Conservation (phyloP, 2,329 filamentous ascomycete genomes). For the Venturia aucupariae region DNA sequence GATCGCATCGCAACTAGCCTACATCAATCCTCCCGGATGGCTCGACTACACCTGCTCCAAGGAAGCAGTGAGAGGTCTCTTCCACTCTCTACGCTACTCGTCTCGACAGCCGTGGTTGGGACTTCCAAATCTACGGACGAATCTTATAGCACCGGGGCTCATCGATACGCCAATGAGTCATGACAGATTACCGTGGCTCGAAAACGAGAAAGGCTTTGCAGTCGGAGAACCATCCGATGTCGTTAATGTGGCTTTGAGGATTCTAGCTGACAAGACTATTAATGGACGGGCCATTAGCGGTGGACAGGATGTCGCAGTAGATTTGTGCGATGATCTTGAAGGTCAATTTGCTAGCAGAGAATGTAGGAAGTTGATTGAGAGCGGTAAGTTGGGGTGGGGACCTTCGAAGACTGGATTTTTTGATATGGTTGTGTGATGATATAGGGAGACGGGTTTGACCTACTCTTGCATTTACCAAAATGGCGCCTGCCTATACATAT, state of each 20-base stretch:
- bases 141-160: constrained; percentile 24
- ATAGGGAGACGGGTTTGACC: no score
- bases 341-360: constrained; percentile 5
- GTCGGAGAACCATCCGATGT: background rate
- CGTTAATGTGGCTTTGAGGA: constrained; percentile 3
- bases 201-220: constrained; percentile 8
- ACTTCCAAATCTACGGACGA: constrained; percentile 17
- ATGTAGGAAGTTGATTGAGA: constrained; percentile 6
- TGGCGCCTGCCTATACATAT: no score
- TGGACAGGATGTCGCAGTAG: background rate
- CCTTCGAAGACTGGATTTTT: constrained; percentile 1
- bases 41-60: constrained; percentile 24
- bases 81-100: constrained; percentile 19
- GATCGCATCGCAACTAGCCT: constrained; percentile 21
- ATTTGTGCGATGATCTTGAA: constrained; percentile 11
- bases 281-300: constrained; percentile 9
- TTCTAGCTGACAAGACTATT: background rate
- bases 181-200: background rate
- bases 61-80: constrained; percentile 23
- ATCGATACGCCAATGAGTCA: constrained; percentile 20
- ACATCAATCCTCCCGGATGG: constrained; percentile 20
- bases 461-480: no score
- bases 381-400: background rate
- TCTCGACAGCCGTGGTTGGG: constrained; percentile 1
- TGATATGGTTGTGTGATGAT: background rate